Conservation (phyloP, 345 rosid species). For the Hibiscus tridactylites region DNA sequence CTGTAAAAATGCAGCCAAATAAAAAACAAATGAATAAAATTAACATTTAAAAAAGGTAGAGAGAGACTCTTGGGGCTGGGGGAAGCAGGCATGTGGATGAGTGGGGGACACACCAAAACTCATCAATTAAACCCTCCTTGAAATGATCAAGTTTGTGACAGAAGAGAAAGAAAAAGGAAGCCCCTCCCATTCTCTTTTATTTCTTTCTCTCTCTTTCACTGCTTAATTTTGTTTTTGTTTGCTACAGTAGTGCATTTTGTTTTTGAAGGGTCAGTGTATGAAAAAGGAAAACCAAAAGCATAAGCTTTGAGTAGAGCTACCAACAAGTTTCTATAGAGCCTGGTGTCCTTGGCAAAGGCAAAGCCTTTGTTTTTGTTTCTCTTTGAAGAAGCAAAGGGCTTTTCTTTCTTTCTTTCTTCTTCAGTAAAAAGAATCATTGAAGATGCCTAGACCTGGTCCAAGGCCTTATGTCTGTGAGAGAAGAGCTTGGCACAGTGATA, state of each 20-base stretch:
- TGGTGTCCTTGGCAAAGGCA: background rate
- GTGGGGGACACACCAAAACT: slow-evolving; percentile 56
- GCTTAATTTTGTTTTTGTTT: background rate
- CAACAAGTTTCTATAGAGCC: background rate
- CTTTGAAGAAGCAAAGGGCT: slow-evolving; percentile 15
- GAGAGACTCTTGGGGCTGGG: slow-evolving; percentile 37
- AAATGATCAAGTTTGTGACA: slow-evolving; percentile 38
- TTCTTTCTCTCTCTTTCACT: background rate
- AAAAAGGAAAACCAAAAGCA: slow-evolving; percentile 19
- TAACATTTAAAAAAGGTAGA: background rate
- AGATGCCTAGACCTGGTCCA: slow-evolving; percentile 72
- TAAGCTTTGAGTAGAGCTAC: slow-evolving; percentile 16
- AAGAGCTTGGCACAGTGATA: slow-evolving; percentile 74
- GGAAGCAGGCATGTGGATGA: slow-evolving; percentile 63
- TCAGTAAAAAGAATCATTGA: slow-evolving; percentile 2
- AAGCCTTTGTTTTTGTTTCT: background rate
- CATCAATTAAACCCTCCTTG: slow-evolving; percentile 17
- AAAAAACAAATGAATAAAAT: background rate
- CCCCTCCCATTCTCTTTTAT: background rate
- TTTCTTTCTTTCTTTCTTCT: background rate
- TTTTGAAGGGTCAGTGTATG: background rate
- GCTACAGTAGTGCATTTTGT: background rate
- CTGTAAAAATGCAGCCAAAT: slow-evolving; percentile 6
- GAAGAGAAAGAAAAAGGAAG: slow-evolving; percentile 8
- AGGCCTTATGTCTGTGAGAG: slow-evolving; percentile 69